Evolutionary conservation across 805 yeast species (phyloP).

Genomic region (Ogataea kodamae): DNA sequence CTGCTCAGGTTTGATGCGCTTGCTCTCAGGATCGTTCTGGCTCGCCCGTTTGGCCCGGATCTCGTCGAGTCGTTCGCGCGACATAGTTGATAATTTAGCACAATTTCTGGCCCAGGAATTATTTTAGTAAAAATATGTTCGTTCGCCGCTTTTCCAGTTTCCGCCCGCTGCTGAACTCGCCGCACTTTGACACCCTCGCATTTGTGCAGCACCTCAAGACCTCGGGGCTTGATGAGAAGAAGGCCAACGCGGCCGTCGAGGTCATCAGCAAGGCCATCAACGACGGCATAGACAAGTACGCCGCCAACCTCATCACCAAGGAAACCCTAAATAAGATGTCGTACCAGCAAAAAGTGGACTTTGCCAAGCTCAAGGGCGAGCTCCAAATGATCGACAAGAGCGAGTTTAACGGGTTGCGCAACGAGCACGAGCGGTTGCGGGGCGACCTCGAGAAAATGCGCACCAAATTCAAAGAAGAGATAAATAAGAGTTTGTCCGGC

Average conservation of each 20-base stretch:
- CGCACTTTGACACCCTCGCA: slow-evolving; percentile 69
- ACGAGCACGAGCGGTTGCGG: slow-evolving; percentile 81
- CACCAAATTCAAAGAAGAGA: slow-evolving; percentile 83
- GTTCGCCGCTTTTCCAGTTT: slow-evolving; percentile 4
- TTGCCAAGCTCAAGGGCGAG: slow-evolving; percentile 91
- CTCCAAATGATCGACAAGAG: slow-evolving; percentile 81
- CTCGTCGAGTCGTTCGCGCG: slow-evolving; percentile 6
- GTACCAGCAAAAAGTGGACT: slow-evolving; percentile 94
- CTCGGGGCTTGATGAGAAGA: slow-evolving; percentile 65
- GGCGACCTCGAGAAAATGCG: slow-evolving; percentile 84
- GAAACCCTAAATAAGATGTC: slow-evolving; percentile 80
- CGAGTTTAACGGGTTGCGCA: slow-evolving; percentile 76
- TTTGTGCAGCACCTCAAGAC: slow-evolving; percentile 64
- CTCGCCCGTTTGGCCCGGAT: slow-evolving; percentile 1
- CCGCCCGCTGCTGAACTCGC: slow-evolving; percentile 14
- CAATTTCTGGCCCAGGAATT: neutral
- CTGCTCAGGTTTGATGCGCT: neutral
- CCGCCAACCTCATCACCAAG: slow-evolving; percentile 77
- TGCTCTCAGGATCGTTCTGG: neutral
- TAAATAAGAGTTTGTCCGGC: slow-evolving; percentile 83
- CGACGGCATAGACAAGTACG: slow-evolving; percentile 74
- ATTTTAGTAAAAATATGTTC: slow-evolving; percentile 1
- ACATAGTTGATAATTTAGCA: slow-evolving; percentile 1
- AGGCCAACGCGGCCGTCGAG: slow-evolving; percentile 74
- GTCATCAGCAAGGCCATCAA: slow-evolving; percentile 72